phyloP scores from a whole-genome alignment of 805 yeast genomes.

The Wickerhamiella shivajii region DNA sequence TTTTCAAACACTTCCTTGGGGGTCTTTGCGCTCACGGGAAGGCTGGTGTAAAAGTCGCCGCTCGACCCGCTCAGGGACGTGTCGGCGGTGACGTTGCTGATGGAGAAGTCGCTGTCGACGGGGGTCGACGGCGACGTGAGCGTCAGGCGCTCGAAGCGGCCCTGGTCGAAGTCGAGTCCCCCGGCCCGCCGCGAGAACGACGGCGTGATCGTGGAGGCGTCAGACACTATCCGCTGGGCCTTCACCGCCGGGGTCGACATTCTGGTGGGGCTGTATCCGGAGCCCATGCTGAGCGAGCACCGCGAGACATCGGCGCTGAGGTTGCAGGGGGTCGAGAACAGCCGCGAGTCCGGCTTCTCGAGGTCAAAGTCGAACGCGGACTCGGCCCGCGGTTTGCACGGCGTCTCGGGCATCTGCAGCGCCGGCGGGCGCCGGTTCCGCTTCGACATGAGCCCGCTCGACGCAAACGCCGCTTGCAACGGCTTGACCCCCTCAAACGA shows the following conservation, averaged over 20 bases:
- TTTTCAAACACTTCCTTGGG: constrained; percentile 10
- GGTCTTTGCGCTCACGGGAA: constrained; percentile 5
- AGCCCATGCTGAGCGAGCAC: constrained; percentile 2
- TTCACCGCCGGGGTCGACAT: constrained; percentile 4
- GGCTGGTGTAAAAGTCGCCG: background rate
- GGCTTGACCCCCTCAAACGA: constrained; percentile 62
- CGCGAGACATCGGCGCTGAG: constrained; percentile 4
- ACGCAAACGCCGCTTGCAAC: constrained; percentile 66
- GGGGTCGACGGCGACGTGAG: constrained; percentile 2
- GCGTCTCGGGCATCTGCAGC: constrained; percentile 43
- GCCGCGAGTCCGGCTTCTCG: constrained; percentile 6
- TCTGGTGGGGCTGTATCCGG: constrained; percentile 6
- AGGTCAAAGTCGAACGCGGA: constrained; percentile 1
- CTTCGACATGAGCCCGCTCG: constrained; percentile 57
- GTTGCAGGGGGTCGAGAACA: constrained; percentile 4
- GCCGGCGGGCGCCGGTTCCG: constrained; percentile 32
- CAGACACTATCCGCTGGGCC: constrained; percentile 2
- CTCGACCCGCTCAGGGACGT: constrained; percentile 3
- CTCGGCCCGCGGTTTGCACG: constrained; percentile 30
- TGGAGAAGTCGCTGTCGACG: background rate
- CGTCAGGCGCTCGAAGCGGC: background rate
- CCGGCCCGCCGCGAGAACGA: constrained; percentile 2
- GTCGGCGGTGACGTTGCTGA: constrained; percentile 1
- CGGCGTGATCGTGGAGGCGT: constrained; percentile 8
- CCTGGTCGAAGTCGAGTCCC: constrained; percentile 3